Evolutionary conservation across 176 grass and related monocot species (phyloP), one percentile per base, ranked within the genome.

Genomic region (Luzula sylvatica): DNA sequence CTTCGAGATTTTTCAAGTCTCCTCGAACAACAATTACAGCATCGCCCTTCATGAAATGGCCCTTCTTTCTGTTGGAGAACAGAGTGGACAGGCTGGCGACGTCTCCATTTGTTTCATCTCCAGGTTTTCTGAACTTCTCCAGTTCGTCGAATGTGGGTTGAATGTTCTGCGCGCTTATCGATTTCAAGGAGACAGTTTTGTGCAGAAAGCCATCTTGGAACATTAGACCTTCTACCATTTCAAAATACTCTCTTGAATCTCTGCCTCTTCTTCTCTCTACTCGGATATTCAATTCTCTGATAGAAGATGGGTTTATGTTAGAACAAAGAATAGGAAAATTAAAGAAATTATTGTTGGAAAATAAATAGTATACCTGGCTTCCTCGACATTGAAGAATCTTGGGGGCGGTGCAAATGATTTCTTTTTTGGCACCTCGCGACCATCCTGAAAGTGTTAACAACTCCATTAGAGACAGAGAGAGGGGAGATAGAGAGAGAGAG

Each of bases 181-280:
- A 90, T 68, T 80, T 98, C 49, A 82, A 62, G 23, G 93, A 90
- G n/a, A 92, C 77, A 5, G 68, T 78, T 73, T 98, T 98, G 46
- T 98, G 86, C 1, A 99, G 72, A 65, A 99, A 92, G 21, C 93
- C 93, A 50, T 99, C 93, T 83, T 92, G 90, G 61, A 92, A 99
- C 78, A 83, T 82, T 30, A 92, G 32, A 24, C 82, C 78, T 66
- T 95, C 84, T 44, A 95, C 74, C 61, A 74, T 78, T 65, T 95
- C 90, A 59, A 88, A 95, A 28, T 88, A 82, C 54, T 95, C 90
- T 20, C 90, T 80, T 8, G 74, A 67, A 19, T 95, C 83, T 57
- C 46, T 82, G 72, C 84, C 77, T 42, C 80, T 59, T 75, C 70
- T 75, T 25, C 83, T 61, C 20, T 95, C 84, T 11, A 88, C 76